These are phyloP conservation scores for Microglena sp. DNA, from an alignment of 139 green algal genomes.

Conservation along the genomic window DNA sequence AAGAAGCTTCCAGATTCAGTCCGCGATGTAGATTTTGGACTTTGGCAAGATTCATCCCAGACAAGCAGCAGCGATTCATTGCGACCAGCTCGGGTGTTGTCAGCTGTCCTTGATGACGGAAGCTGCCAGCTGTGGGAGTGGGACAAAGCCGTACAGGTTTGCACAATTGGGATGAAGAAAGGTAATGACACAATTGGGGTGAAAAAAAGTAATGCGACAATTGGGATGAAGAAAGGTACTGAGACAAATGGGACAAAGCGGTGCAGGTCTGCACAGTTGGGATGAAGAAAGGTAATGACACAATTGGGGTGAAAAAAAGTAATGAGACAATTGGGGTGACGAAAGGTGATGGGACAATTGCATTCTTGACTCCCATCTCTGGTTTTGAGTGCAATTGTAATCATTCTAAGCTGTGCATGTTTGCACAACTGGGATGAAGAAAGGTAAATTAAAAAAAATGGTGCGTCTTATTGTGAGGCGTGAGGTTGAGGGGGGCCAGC, in stretches of 20 bases:
- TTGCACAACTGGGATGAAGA: conserved; percentile 4
- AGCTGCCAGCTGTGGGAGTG: conserved; percentile 12
- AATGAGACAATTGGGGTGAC: too few species aligned
- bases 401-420: conserved; percentile 6
- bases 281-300: conserved; percentile 2
- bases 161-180: conserved; percentile 1
- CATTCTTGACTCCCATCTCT: too few species aligned
- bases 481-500: too few species aligned
- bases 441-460: too few species aligned
- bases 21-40: conserved; percentile 21
- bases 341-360: too few species aligned
- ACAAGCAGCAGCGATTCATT: neutral
- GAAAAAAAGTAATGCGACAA: too few species aligned
- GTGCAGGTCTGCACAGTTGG: conserved; percentile 7
- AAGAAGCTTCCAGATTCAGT: conserved; percentile 17
- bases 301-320: too few species aligned
- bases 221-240: too few species aligned
- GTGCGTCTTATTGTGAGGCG: too few species aligned
- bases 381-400: too few species aligned
- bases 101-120: conserved; percentile 29
- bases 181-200: too few species aligned
- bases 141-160: conserved; percentile 13
- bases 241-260: conserved; percentile 17
- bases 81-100: too few species aligned
- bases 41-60: neutral